Conservation (phyloP, 1,139 yeast species). For the Suhomyces bokatorum region DNA sequence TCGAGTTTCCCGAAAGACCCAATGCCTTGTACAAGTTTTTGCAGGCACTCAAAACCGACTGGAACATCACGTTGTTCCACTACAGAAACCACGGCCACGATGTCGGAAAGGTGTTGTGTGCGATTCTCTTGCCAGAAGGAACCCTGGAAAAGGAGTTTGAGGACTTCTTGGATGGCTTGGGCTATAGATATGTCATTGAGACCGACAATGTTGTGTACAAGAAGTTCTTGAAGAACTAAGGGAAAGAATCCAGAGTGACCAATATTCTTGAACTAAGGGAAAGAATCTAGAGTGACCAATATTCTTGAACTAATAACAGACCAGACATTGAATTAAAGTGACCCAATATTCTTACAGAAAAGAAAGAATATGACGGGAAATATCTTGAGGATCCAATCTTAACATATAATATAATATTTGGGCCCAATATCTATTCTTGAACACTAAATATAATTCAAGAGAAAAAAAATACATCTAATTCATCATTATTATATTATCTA, state of each 20-base stretch:
- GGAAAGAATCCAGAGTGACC: background rate
- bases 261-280: too few relatives aligned
- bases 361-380: too few relatives aligned
- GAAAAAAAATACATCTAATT: background rate
- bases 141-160: conserved; percentile 65
- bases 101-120: conserved; percentile 88
- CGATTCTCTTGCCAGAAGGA: conserved; percentile 76
- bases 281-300: too few relatives aligned
- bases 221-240: conserved; percentile 52
- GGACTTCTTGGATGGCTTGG: conserved; percentile 65
- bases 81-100: conserved; percentile 97
- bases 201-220: conserved; percentile 81
- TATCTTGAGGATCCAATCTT: too few relatives aligned
- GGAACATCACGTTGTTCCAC: conserved; percentile 94
- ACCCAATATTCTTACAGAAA: too few relatives aligned
- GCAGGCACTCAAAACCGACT: conserved; percentile 65
- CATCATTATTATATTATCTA: background rate
- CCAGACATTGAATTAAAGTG: too few relatives aligned
- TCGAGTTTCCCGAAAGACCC: conserved; percentile 97
- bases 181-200: conserved; percentile 79
- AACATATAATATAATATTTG: too few relatives aligned
- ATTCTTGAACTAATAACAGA: too few relatives aligned
- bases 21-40: conserved; percentile 87
- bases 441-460: too few relatives aligned
- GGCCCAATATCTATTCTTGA: too few relatives aligned